Evolutionary conservation across 768 basidiomycete genomes (phyloP).

Genomic region (Pisolithus orientalis): DNA sequence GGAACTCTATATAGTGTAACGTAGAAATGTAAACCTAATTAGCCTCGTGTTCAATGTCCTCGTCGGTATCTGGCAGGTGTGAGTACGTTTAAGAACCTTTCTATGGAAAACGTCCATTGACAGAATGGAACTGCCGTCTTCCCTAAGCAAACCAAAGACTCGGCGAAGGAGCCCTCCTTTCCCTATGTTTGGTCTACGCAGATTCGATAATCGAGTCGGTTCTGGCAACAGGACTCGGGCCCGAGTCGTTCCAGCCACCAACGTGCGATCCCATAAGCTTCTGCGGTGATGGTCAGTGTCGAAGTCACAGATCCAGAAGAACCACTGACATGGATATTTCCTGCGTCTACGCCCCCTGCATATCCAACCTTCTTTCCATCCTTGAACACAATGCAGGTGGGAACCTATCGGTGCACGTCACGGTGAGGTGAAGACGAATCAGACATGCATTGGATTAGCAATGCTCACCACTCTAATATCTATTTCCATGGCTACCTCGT

Average conservation of each 20-base stretch:
- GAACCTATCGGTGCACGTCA: constrained; percentile 8
- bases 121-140: too few relatives aligned
- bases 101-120: too few relatives aligned
- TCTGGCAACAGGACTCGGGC: background rate
- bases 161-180: too few relatives aligned
- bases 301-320: background rate
- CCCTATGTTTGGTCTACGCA: background rate
- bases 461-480: constrained; percentile 53
- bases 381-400: constrained; percentile 25
- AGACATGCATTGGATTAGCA: background rate
- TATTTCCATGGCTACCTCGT: constrained; percentile 49
- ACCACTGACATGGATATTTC: constrained; percentile 20
- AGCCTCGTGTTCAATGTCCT: too few relatives aligned
- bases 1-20: too few relatives aligned
- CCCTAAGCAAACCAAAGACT: too few relatives aligned
- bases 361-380: constrained; percentile 22
- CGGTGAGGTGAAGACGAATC: too few relatives aligned
- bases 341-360: constrained; percentile 20
- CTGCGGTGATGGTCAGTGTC: constrained; percentile 2
- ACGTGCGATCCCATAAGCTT: constrained; percentile 17
- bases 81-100: too few relatives aligned
- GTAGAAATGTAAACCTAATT: too few relatives aligned
- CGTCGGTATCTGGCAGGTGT: too few relatives aligned
- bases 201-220: background rate
- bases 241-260: constrained; percentile 2